Percentiles rank a stretch among this genome's conserved stretches.
Evolutionary conservation across 208 protist genomes (phyloP).

Genomic region (Vickermania spadyakhi): DNA sequence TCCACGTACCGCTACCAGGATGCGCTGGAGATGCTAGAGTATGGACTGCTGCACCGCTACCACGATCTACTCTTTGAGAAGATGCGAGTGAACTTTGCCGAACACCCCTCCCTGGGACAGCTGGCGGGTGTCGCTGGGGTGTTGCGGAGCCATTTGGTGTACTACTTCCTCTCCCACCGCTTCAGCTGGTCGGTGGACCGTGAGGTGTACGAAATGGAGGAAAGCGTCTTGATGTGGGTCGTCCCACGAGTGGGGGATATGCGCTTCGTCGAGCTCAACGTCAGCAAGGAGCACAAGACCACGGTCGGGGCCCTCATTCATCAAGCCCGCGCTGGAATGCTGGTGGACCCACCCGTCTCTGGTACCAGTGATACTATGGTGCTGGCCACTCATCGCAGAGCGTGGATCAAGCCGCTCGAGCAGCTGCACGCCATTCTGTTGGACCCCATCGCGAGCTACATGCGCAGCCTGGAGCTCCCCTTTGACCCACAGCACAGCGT

Average conservation of each 20-base stretch:
- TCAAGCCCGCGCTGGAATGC: conserved; percentile 38
- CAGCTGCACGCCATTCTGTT: conserved; percentile 76
- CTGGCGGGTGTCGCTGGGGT: conserved; percentile 65
- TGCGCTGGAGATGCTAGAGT: conserved; percentile 77
- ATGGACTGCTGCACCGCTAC: conserved; percentile 50
- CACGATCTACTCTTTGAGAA: conserved; percentile 73
- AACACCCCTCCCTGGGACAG: conserved; percentile 65
- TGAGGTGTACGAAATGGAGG: conserved; percentile 32
- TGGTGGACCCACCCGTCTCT: conserved; percentile 39
- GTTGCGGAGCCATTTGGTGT: conserved; percentile 56
- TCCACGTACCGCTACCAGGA: conserved; percentile 83
- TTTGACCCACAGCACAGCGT: conserved; percentile 42
- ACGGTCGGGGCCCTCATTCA: conserved; percentile 45
- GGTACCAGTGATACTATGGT: conserved; percentile 25
- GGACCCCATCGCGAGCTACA: conserved; percentile 78
- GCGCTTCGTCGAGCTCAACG: conserved; percentile 80
- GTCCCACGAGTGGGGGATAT: conserved; percentile 69
- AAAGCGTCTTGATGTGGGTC: conserved; percentile 81
- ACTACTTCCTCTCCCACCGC: conserved; percentile 47
- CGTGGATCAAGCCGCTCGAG: conserved; percentile 80
- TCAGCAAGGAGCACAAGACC: conserved; percentile 69
- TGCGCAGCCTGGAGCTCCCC: conserved; percentile 47
- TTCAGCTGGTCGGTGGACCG: conserved; percentile 52
- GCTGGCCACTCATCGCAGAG: conserved; percentile 46
- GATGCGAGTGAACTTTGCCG: conserved; percentile 59